phyloP scores from a whole-genome alignment of 805 yeast species.

The Yarrowia deformans region DNA sequence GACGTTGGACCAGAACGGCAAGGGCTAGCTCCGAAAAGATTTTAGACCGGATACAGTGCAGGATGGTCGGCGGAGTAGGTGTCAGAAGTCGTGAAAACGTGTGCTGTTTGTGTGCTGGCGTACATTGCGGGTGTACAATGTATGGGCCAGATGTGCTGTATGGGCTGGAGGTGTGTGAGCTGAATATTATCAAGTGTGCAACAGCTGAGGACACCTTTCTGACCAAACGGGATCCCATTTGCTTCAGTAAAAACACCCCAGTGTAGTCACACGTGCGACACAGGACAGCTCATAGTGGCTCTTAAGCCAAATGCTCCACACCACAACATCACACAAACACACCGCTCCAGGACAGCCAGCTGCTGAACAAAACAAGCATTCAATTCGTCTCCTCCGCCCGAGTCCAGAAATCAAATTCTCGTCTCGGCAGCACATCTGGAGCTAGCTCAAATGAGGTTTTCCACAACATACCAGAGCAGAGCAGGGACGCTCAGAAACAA shows the following conservation, averaged over 20 bases:
- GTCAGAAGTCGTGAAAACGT: background rate
- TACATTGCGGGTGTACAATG: too few relatives aligned
- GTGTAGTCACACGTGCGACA: background rate
- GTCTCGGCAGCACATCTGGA: background rate
- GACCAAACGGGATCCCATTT: too few relatives aligned
- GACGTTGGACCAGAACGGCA: slow-evolving; percentile 17
- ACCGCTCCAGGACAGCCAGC: background rate
- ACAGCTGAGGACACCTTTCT: too few relatives aligned
- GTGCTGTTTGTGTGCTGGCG: background rate
- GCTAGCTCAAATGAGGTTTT: background rate
- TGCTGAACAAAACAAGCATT: background rate
- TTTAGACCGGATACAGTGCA: background rate
- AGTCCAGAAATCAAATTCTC: background rate
- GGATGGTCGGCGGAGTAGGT: background rate
- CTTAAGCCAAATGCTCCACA: background rate
- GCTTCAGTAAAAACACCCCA: too few relatives aligned
- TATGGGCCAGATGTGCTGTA: too few relatives aligned
- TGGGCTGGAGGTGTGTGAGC: too few relatives aligned
- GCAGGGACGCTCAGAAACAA: background rate
- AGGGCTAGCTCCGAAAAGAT: slow-evolving; percentile 7
- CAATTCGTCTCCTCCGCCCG: background rate
- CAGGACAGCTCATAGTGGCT: background rate
- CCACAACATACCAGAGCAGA: background rate
- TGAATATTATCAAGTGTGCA: too few relatives aligned
- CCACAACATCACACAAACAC: background rate